Percentiles rank a stretch among this genome's conserved stretches.
These are phyloP conservation scores for Lecanicillium sp. DNA, from an alignment of 2,329 filamentous ascomycete genomes.

Conservation along the genomic window DNA sequence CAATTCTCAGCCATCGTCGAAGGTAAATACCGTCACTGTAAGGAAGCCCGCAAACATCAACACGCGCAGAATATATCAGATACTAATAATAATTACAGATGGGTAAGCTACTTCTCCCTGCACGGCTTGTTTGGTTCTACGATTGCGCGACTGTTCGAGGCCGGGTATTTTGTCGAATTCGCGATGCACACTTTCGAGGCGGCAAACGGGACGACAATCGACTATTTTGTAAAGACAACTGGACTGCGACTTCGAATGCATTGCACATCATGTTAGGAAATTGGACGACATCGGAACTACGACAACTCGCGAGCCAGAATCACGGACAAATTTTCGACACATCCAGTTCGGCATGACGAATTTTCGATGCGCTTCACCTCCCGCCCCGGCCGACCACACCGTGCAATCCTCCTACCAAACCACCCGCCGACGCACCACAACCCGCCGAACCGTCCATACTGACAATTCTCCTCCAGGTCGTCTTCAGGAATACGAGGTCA, in stretches of 20 bases:
- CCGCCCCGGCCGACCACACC: constrained; percentile 1
- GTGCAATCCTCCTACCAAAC: constrained; percentile 9
- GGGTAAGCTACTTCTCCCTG: constrained; percentile 45
- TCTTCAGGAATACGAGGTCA: constrained; percentile 99
- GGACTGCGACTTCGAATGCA: no score
- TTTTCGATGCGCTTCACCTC: neutral
- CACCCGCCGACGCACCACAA: neutral
- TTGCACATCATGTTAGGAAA: no score
- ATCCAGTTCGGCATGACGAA: neutral
- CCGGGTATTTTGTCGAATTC: neutral
- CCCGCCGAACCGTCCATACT: constrained; percentile 22
- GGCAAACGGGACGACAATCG: neutral
- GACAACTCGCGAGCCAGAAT: neutral
- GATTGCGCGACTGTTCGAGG: constrained; percentile 11
- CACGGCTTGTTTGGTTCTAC: constrained; percentile 10
- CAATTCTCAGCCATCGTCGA: constrained; percentile 37
- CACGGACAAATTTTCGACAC: neutral
- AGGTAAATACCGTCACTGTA: constrained; percentile 46
- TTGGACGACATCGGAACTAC: neutral
- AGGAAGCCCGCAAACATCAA: constrained; percentile 21
- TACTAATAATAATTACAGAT: constrained; percentile 46
- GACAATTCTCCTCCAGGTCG: constrained; percentile 61
- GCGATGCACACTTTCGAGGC: neutral
- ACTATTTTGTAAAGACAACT: no score
- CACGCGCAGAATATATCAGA: constrained; percentile 16